A percentile compares a stretch with the other conserved stretches of the same genome.
Evolutionary conservation across 2,329 filamentous ascomycete species (phyloP).

Genomic region (Apiospora arundinis): DNA sequence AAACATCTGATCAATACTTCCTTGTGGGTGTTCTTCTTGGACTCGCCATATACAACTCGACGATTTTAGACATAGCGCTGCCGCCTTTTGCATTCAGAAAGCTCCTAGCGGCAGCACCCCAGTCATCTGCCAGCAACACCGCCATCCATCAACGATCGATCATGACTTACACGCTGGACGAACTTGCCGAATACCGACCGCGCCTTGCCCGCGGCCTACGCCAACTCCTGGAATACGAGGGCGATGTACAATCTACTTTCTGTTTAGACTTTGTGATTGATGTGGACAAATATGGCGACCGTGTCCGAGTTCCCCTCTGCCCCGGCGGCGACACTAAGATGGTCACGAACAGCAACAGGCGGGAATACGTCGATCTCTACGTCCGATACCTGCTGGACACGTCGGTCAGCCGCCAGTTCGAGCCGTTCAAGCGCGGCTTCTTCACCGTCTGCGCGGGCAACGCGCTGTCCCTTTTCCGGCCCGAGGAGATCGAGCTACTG

Average conservation of each 20-base stretch:
- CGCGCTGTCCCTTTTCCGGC: constrained; percentile 83
- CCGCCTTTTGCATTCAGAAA: constrained; percentile 92
- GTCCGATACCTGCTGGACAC: constrained; percentile 81
- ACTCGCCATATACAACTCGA: constrained; percentile 93
- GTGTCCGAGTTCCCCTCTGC: constrained; percentile 72
- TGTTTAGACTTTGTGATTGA: constrained; percentile 83
- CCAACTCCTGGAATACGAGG: constrained; percentile 81
- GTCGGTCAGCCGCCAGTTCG: constrained; percentile 81
- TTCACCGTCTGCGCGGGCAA: constrained; percentile 92
- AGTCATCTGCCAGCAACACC: constrained; percentile 58
- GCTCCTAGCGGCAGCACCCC: constrained; percentile 78
- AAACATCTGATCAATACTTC: constrained; percentile 91
- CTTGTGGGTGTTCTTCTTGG: constrained; percentile 87
- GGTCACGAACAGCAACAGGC: constrained; percentile 84
- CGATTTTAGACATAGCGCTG: constrained; percentile 85
- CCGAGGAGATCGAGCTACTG: constrained; percentile 90
- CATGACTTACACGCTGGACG: constrained; percentile 79
- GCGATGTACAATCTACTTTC: constrained; percentile 81
- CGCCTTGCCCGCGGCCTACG: constrained; percentile 76
- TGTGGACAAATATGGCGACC: constrained; percentile 76
- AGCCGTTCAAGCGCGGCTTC: constrained; percentile 93
- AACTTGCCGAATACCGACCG: constrained; percentile 83
- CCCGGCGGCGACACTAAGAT: constrained; percentile 73
- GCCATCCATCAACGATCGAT: constrained; percentile 60
- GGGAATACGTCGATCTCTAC: constrained; percentile 87